Base-by-base conservation (phyloP, 257 asterid genomes). In the Nicotiana attenuata region DNA sequence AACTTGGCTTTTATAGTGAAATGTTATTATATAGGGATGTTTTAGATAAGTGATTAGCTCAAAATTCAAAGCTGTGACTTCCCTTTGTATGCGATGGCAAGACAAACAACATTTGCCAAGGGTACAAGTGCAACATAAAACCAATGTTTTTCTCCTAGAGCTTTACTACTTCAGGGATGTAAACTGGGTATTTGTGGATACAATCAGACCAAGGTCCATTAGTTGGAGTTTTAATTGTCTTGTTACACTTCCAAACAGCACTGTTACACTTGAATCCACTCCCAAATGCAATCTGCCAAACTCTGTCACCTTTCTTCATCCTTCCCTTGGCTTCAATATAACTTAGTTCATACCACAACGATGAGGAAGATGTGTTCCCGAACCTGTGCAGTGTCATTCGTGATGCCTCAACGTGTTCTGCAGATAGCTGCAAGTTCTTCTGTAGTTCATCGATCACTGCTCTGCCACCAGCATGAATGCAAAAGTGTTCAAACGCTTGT, bases 191-290 rank as follows among this genome's bases (percentile, higher is more conserved):
- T 19, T 80, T 33, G 29, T 80, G 77, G 61, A 80, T 65, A 69
- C 77, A 65, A 57, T 80, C 83, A 26, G 65, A 55, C 83, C 83
- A 80, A n/a, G 77, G 83, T 26, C 77, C 75, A 35, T 80, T 65
- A 14, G 1, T 33, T 5, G 65, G 67, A n/a, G 31, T 5, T 38
- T 81, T 69, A 11, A 55, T 61, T 50, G 76, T 83, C 55, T 47
- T 86, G 79, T 86, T 83, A 56, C 89, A 86, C 59, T 81, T 73
- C 89, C 89, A 86, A 57, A 76, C 87, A 61, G 89, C 89, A 78
- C 89, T 86, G 82, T 86, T 83, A 81, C 89, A 86, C 85, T 86
- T 86, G 31, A 86, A 86, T 41, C 88, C 88, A 76, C 88, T 86
- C 83, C 88, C 88, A 69, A 86, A 83, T 14, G 83, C 85, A 35